A percentile compares a stretch with the other conserved stretches of the same genome.
phyloP scores from a whole-genome alignment of 495 filamentous ascomycete genomes.

The Rhizodiscina lignyota region DNA sequence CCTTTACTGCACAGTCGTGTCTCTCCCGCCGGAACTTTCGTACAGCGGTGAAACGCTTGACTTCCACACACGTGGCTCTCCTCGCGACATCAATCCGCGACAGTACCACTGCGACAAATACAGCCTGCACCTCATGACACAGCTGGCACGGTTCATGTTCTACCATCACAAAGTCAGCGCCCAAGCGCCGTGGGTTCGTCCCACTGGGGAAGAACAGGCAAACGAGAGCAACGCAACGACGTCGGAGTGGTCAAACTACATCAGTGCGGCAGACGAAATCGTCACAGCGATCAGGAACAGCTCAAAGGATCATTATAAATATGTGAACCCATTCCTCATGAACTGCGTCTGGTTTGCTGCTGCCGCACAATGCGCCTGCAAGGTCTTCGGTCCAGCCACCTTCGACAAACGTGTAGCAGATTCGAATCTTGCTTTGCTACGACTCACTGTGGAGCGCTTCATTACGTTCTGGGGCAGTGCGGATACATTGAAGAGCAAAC shows the following conservation, averaged over 20 bases:
- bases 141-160: slow-evolving; percentile 20
- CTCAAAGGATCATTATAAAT: no score
- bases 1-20: no score
- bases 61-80: no score
- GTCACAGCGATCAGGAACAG: neutral
- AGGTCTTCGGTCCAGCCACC: neutral
- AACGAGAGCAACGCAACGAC: neutral
- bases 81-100: no score
- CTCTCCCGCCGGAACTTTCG: no score
- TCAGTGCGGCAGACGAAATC: slow-evolving; percentile 1
- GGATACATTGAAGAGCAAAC: no score
- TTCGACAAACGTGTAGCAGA: neutral
- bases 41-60: no score
- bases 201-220: neutral
- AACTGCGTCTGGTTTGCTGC: no score
- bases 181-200: neutral
- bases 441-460: slow-evolving; percentile 1
- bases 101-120: slow-evolving; percentile 10
- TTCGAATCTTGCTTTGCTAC: slow-evolving; percentile 1
- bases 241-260: neutral
- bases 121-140: slow-evolving; percentile 18
- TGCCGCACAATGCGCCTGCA: neutral
- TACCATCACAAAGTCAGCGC: slow-evolving; percentile 13
- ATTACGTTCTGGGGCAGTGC: slow-evolving; percentile 3
- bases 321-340: no score